Percentiles rank a stretch among this genome's conserved stretches.
Evolutionary conservation across 1,284 basidiomycete genomes (phyloP).

Genomic region (Marasmius fiardii): DNA sequence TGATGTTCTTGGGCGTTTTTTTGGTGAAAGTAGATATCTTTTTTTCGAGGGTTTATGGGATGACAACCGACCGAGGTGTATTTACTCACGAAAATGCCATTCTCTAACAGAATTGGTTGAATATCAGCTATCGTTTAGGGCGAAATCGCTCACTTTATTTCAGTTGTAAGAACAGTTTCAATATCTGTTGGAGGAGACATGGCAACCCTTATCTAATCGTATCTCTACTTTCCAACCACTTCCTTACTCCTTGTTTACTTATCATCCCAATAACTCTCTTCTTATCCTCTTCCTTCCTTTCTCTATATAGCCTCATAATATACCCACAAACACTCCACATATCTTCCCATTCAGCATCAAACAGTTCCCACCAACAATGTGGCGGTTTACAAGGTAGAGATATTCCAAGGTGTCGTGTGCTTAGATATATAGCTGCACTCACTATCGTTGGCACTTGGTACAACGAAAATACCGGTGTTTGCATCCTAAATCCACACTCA

Average conservation of each 20-base stretch:
- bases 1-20: slow-evolving; percentile 57
- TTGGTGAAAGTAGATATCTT: slow-evolving; percentile 78
- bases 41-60: too few species aligned
- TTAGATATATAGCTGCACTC: slow-evolving; percentile 79
- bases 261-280: slow-evolving; percentile 49
- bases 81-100: slow-evolving; percentile 72
- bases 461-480: slow-evolving; percentile 87
- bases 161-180: slow-evolving; percentile 54
- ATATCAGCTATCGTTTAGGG: too few species aligned
- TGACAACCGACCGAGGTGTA: too few species aligned
- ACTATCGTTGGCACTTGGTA: slow-evolving; percentile 89
- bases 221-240: too few species aligned
- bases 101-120: too few species aligned
- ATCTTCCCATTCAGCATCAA: slow-evolving; percentile 85
- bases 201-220: too few species aligned
- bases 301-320: slow-evolving; percentile 76
- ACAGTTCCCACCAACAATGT: slow-evolving; percentile 83
- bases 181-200: slow-evolving; percentile 51
- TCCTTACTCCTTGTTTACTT: slow-evolving; percentile 67
- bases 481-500: too few species aligned
- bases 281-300: slow-evolving; percentile 38
- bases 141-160: slow-evolving; percentile 68
- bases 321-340: slow-evolving; percentile 78
- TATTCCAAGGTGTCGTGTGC: slow-evolving; percentile 66
- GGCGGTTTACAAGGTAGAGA: slow-evolving; percentile 67